These are phyloP conservation scores for Dipsacomyces acuminosporus DNA, from an alignment of 371 early-diverging fungal species.

Conservation along the genomic window DNA sequence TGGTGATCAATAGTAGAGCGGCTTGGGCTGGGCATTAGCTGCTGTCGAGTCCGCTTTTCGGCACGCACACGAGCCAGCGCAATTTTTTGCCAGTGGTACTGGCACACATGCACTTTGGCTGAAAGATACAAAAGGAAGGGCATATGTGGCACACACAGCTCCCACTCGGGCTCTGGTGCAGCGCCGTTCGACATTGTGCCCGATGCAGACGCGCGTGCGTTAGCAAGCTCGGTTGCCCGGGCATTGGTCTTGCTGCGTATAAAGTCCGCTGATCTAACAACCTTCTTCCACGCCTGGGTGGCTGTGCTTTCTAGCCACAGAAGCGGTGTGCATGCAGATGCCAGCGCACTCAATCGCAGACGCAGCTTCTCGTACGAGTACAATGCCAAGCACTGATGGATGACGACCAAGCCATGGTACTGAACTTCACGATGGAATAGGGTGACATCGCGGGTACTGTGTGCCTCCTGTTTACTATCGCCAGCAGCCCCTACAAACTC, in stretches of 20 bases:
- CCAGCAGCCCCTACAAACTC: neutral
- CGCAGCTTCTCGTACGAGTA: constrained; percentile 47
- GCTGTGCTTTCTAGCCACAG: constrained; percentile 48
- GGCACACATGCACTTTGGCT: constrained; percentile 45
- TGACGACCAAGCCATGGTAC: constrained; percentile 41
- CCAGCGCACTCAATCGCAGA: constrained; percentile 30
- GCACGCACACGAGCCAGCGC: constrained; percentile 31
- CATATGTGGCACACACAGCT: constrained; percentile 49
- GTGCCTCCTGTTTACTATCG: constrained; percentile 4
- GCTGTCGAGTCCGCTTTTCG: constrained; percentile 8
- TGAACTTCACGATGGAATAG: constrained; percentile 47
- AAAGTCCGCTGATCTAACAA: constrained; percentile 41
- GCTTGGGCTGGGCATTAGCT: constrained; percentile 1
- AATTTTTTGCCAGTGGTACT: constrained; percentile 46
- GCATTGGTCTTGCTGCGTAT: constrained; percentile 32
- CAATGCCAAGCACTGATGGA: constrained; percentile 46
- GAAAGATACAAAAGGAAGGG: constrained; percentile 45
- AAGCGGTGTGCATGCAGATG: constrained; percentile 44
- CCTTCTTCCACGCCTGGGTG: constrained; percentile 44
- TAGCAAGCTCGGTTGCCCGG: constrained; percentile 37
- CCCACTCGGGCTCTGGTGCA: constrained; percentile 46
- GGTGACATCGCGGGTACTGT: constrained; percentile 41
- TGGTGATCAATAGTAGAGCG: neutral
- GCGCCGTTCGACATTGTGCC: constrained; percentile 40
- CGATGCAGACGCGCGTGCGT: constrained; percentile 26